Base-by-base conservation (phyloP, 805 yeast species). In the Wickerhamiella azyma region DNA sequence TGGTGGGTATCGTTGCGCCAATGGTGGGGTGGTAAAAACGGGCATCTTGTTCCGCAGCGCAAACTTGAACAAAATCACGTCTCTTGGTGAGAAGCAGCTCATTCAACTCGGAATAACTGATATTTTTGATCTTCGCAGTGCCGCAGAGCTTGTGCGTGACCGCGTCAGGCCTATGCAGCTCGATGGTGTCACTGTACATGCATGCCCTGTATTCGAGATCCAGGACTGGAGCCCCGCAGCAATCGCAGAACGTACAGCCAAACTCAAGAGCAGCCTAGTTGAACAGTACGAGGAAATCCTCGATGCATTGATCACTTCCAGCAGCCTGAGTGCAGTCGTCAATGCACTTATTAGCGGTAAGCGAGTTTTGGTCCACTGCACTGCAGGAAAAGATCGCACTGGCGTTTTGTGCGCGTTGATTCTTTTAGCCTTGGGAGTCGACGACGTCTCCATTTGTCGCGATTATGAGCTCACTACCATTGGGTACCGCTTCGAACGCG, bases 371-470 rank as follows among this genome's bases (percentile, higher is more conserved):
- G 75, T 78, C 60, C 89, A 83, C 58, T 85, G 94, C 62, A 75
- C 88, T 3, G 89, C 89, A 1, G 94, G 94, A 2, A 85, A 84
- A 59, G 94, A 85, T 59, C 71, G 94, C 38, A 84, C 94, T 0
- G 94, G 94, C 0, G 68, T 83, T 11, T 58, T 81, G 52, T 72
- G 79, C 2, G 81, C 85, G 77, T 59, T 85, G 50, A 65, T 84
- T 5, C 66, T 84, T 39, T 63, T 76, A 16, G 58, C 82, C 8
- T 63, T 74, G 5, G 88, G 83, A 0, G 83, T 84, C 3, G 85
- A 80, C 49, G 67, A 69, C 10, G 74, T 75, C 52, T 74, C 76
- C 1, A 68, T 84, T 33, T 76, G 85, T 1, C 71, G 77, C 52
- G 95, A 85, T 56, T 85, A 83, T 56, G 92, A 81, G 58, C 63